Conservation (phyloP, 192 early-diverging fungal genomes). For the Coemansia sp. region DNA sequence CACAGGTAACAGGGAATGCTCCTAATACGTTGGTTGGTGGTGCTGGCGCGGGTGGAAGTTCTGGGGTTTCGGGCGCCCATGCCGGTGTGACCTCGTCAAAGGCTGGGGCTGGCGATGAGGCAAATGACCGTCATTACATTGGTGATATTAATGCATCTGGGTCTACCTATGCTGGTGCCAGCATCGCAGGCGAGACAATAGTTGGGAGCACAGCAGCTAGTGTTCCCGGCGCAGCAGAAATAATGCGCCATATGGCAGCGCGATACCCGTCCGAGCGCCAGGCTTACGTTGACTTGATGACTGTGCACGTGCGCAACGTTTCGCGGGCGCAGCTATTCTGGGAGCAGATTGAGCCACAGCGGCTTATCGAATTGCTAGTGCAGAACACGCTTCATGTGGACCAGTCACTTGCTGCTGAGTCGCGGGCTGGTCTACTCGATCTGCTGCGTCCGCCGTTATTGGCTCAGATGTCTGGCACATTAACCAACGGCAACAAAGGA, state of each 20-base stretch:
- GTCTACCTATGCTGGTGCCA: neutral
- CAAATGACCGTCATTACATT: constrained; percentile 15
- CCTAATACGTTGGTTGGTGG: neutral
- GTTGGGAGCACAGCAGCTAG: neutral
- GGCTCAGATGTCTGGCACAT: neutral
- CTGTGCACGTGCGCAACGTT: constrained; percentile 31
- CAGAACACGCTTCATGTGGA: constrained; percentile 85
- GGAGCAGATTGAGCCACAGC: constrained; percentile 59
- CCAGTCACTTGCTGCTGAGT: constrained; percentile 68
- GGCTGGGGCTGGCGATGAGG: constrained; percentile 5
- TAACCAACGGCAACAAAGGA: neutral
- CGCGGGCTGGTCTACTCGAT: constrained; percentile 36
- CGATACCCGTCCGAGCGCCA: constrained; percentile 41
- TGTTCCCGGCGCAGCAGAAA: constrained; percentile 13
- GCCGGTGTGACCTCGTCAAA: neutral
- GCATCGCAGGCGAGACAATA: neutral
- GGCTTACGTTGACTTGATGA: constrained; percentile 47
- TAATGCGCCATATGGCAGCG: constrained; percentile 24
- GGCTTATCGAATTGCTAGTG: constrained; percentile 76
- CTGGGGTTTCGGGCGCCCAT: neutral
- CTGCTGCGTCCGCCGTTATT: constrained; percentile 35
- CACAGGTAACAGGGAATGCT: neutral
- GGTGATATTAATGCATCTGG: constrained; percentile 1
- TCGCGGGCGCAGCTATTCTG: constrained; percentile 35
- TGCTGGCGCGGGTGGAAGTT: neutral